Evolutionary conservation across 2,329 filamentous ascomycete genomes (phyloP), one percentile per base, ranked within the genome.

Genomic region (Fusarium robinianum): DNA sequence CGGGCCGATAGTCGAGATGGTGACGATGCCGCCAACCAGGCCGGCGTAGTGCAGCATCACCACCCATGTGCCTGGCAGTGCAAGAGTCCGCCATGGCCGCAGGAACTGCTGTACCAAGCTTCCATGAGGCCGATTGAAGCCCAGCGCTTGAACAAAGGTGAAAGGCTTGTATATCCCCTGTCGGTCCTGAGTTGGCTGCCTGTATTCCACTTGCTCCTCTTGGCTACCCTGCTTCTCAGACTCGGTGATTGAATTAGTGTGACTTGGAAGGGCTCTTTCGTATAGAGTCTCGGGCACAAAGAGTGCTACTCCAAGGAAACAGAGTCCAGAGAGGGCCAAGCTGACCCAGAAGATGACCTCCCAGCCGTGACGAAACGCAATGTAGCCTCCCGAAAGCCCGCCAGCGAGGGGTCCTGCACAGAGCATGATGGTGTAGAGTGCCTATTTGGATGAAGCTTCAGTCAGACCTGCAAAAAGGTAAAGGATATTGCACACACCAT

Each of bases 31-130:
- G 3, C 68, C 68, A 0, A 71, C 65, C 0, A 71, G 54, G 0
- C 66, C 65, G 8, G 65, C 65, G 19, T 70, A 71, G 34, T 69
- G 67, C 3, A 69, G 43, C 60, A 65, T 70, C 2, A 53, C 34
- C 1, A 49, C 50, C 8, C 53, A 45, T 5, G 33, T 53, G 1
- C 40, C 15, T 5, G 53, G 21, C 2, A 17, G 24, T 1, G 40
- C 43, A 1, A 52, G 36, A 0, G 54, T 57, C 15, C 41, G 40
- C 51, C 55, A 58, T 0, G 51, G 55, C 3, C 35, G 45, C 3
- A 58, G 18, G 2, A 45, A 12, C 5, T 40, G 46, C 7, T 35
- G 27, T 4, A 49, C 5, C 0, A 53, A 27, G 3, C 29, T 51
- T 8, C 51, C 51, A 0, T 9, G 48, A 8, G 55, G 49, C 1